These are phyloP conservation scores for Corymbia maculata DNA, from an alignment of 345 rosid species.

Conservation along the genomic window DNA sequence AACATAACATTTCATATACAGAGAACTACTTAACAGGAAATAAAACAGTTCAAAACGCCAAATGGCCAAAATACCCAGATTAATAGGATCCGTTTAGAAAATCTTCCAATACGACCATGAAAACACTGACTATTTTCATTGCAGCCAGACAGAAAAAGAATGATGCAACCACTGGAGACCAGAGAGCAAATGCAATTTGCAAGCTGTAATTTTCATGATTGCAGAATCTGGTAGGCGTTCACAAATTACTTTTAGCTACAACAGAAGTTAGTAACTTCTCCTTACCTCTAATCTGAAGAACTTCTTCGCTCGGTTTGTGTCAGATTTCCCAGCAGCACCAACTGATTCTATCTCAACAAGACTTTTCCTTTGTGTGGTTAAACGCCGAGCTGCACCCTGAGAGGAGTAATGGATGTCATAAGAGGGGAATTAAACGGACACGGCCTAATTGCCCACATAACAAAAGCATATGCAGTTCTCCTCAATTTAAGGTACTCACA, in stretches of 20 bases:
- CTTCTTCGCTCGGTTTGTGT: constrained; percentile 21
- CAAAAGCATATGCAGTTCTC: neutral
- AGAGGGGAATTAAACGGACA: neutral
- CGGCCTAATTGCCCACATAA: neutral
- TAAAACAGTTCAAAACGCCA: neutral
- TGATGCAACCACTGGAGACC: neutral
- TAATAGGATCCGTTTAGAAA: neutral
- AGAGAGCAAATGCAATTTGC: neutral
- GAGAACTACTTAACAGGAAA: neutral
- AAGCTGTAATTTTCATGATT: neutral
- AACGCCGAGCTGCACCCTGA: constrained; percentile 53
- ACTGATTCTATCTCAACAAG: constrained; percentile 36
- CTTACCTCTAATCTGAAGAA: constrained; percentile 31
- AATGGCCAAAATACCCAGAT: neutral
- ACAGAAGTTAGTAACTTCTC: neutral
- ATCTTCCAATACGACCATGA: neutral
- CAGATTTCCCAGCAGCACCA: constrained; percentile 25
- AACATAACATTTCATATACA: neutral
- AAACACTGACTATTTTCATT: neutral
- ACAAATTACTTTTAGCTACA: neutral
- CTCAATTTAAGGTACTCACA: constrained; percentile 31
- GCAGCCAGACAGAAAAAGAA: neutral
- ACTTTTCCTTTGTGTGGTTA: constrained; percentile 33
- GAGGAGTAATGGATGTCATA: neutral
- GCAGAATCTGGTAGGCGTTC: neutral